Evolutionary conservation across 1,284 basidiomycete genomes (phyloP), one percentile per base, ranked within the genome.

Genomic region (Lignosus rhinocerotis): DNA sequence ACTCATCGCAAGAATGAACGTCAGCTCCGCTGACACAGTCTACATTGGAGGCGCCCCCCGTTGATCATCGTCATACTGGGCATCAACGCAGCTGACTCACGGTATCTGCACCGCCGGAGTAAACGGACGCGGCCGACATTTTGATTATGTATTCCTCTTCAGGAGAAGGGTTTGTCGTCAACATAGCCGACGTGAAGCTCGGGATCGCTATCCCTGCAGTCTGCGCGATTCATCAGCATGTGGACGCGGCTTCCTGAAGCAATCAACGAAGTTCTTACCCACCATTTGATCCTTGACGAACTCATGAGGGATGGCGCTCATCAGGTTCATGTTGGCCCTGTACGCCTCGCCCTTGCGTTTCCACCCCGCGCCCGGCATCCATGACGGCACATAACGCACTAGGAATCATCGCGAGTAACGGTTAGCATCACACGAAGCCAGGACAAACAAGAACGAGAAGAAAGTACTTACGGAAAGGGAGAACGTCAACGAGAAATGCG

Each of bases 311-410:
- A 73, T 73, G n/a, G 83, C 78, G 42, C 82, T 80, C 79, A 84
- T 78, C 41, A 82, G 76, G 17, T 73, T 65, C 51, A 87, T 74
- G 0, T 79, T 83, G 2, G 69, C 69, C 19, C 76, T 74, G 80
- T 84, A 86, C 50, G 73, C 69, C 47, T 73, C 74, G 0, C 86
- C 85, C 56, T 73, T 79, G 56, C 64, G 73, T 66, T 82, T 81
- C 75, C 87, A 89, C 10, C 73, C 74, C 12, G 85, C 82, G 30
- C 87, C 86, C 25, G 86, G 87, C 62, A 87, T 76, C 86, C 87
- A 88, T 9, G 74, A 70, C 11, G 86, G 86, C 47, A 88, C 64
- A 61, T 86, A 75, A 49, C 78, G 77, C 67, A 88, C 86, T 87
- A 55, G 14, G 54, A 21, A 30, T 73, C 66, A 30, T 74, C 66